Conservation (phyloP, 225 moss, liverwort and hornwort species). For the Pseudisothecium myosuroides region DNA sequence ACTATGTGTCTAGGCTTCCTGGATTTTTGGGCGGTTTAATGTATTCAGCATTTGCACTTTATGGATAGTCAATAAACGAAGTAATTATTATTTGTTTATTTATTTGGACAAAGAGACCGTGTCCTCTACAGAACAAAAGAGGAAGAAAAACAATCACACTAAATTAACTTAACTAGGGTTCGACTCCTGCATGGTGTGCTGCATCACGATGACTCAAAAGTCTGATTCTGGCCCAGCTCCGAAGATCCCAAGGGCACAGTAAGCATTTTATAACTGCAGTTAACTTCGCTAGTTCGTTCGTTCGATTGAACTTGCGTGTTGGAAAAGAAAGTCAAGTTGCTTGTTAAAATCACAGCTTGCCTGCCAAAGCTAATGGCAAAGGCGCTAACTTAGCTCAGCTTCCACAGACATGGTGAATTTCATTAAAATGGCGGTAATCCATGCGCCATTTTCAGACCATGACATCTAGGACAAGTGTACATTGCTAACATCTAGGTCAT, state of each 20-base stretch:
- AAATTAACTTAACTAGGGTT: neutral
- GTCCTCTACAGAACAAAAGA: neutral
- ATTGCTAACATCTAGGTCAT: too few relatives aligned
- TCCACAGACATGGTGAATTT: too few relatives aligned
- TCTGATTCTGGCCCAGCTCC: neutral
- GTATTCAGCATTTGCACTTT: neutral
- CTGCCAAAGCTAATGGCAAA: neutral
- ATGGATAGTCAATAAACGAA: neutral
- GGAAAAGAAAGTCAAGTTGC: neutral
- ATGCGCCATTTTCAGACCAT: too few relatives aligned
- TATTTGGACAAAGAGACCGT: neutral
- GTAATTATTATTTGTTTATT: neutral
- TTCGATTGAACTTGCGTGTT: neutral
- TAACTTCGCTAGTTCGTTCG: too few relatives aligned
- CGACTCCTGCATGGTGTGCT: neutral
- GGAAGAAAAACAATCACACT: neutral
- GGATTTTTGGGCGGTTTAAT: neutral
- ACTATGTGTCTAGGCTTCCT: neutral
- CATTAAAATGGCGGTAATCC: too few relatives aligned
- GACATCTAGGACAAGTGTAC: too few relatives aligned
- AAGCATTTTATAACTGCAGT: neutral
- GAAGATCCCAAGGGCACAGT: neutral
- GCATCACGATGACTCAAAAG: neutral
- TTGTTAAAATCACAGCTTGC: neutral
- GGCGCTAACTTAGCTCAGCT: neutral